Evolutionary conservation across 441 rosid species (phyloP).

Genomic region (Gossypium schwendimanii): DNA sequence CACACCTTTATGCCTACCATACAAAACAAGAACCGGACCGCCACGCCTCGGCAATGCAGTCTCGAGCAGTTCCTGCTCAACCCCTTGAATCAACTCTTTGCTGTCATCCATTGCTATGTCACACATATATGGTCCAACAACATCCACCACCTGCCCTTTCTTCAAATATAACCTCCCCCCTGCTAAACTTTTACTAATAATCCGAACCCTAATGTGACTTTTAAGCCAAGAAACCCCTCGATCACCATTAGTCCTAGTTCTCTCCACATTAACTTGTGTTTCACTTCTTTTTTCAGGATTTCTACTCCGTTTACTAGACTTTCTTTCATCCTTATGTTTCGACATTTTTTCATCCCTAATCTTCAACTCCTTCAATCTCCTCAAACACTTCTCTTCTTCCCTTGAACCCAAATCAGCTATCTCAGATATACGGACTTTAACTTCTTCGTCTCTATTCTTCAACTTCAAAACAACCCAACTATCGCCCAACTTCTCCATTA

Average conservation of each 20-base stretch:
- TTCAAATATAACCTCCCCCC: conserved; percentile 67
- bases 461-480: conserved; percentile 40
- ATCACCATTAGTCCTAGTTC: conserved; percentile 4
- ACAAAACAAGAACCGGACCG: conserved; percentile 53
- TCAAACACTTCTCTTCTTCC: conserved; percentile 62
- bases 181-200: conserved; percentile 57
- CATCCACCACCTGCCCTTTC: conserved; percentile 68
- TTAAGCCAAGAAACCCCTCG: conserved; percentile 49
- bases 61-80: conserved; percentile 69
- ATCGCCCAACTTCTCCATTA: conserved; percentile 27
- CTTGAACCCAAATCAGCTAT: conserved; percentile 60
- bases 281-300: conserved; percentile 24
- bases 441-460: conserved; percentile 32
- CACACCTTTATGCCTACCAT: conserved; percentile 52
- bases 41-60: conserved; percentile 66
- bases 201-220: conserved; percentile 62
- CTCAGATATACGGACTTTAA: conserved; percentile 33
- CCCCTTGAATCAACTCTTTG: conserved; percentile 58
- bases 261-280: conserved; percentile 12
- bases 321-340: conserved; percentile 16
- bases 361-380: conserved; percentile 36
- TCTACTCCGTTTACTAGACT: conserved; percentile 20
- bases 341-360: conserved; percentile 12
- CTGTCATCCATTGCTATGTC: conserved; percentile 66
- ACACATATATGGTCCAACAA: conserved; percentile 53